Evolutionary conservation across 805 yeast species (phyloP).

Genomic region (Pichia californica): DNA sequence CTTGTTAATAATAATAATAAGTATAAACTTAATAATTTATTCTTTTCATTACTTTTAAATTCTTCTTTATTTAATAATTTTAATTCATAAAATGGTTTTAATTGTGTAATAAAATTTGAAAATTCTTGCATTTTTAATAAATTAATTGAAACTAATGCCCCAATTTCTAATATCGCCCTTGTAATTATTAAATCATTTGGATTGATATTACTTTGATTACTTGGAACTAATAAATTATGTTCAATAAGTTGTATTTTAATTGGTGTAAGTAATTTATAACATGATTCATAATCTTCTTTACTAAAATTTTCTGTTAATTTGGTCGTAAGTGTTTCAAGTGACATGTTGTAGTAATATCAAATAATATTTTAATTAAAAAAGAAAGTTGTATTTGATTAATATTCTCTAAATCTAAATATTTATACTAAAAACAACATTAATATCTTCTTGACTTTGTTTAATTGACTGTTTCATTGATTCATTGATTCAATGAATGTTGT

Average conservation of each 20-base stretch:
- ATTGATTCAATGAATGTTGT: no score
- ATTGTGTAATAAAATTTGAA: constrained; percentile 63
- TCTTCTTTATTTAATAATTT: constrained; percentile 23
- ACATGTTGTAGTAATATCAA: constrained; percentile 30
- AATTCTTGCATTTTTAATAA: constrained; percentile 56
- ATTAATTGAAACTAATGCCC: constrained; percentile 74
- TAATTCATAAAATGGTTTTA: constrained; percentile 67
- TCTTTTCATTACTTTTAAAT: constrained; percentile 48
- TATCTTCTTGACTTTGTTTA: no score
- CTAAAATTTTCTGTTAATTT: constrained; percentile 63
- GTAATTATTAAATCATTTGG: constrained; percentile 69
- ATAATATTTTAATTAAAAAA: no score
- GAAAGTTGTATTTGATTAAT: no score
- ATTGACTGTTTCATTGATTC: no score
- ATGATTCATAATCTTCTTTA: constrained; percentile 51
- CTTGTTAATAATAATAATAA: constrained; percentile 71
- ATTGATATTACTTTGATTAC: constrained; percentile 32
- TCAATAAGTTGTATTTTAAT: constrained; percentile 77
- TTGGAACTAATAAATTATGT: constrained; percentile 69
- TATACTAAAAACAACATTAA: no score
- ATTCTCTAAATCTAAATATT: no score
- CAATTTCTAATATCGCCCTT: constrained; percentile 79
- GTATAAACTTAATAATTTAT: constrained; percentile 70
- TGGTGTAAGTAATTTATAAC: constrained; percentile 57
- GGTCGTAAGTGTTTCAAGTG: constrained; percentile 63